These are phyloP conservation scores for Boeremia lycopersici DNA, from an alignment of 2,329 filamentous ascomycete species.

Conservation along the genomic window DNA sequence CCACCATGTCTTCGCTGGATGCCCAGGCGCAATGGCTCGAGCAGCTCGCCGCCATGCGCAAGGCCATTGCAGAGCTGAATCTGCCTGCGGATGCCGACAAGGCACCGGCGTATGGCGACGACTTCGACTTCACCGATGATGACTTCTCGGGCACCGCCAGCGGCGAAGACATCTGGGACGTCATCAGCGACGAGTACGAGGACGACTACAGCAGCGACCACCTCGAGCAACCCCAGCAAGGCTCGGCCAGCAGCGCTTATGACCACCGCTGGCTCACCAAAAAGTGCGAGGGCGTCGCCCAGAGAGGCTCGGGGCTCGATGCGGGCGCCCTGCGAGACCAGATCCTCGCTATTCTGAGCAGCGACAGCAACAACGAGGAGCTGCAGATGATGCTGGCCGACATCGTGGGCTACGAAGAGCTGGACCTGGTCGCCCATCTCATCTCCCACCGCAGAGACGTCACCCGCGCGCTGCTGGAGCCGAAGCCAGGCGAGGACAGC, in stretches of 20 bases:
- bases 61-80: slow-evolving; percentile 77
- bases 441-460: slow-evolving; percentile 77
- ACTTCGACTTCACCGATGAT: slow-evolving; percentile 70
- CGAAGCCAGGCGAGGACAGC: slow-evolving; percentile 47
- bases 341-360: slow-evolving; percentile 74
- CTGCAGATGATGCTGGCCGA: slow-evolving; percentile 91
- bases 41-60: slow-evolving; percentile 84
- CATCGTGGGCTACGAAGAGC: slow-evolving; percentile 87
- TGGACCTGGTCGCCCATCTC: slow-evolving; percentile 92
- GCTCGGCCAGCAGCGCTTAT: slow-evolving; percentile 50
- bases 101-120: slow-evolving; percentile 59
- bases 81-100: slow-evolving; percentile 56
- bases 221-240: slow-evolving; percentile 59
- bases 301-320: slow-evolving; percentile 69
- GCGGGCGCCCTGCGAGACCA: slow-evolving; percentile 76
- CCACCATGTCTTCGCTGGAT: slow-evolving; percentile 48
- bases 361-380: slow-evolving; percentile 74
- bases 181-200: slow-evolving; percentile 77
- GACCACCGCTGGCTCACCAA: slow-evolving; percentile 72
- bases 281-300: slow-evolving; percentile 71
- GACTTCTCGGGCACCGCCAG: slow-evolving; percentile 65
- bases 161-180: slow-evolving; percentile 89
- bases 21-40: slow-evolving; percentile 76
- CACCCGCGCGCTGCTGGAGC: slow-evolving; percentile 37
- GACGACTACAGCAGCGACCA: slow-evolving; percentile 69